phyloP scores from a whole-genome alignment of 257 asterid genomes.

The Plectranthus barbatus region DNA sequence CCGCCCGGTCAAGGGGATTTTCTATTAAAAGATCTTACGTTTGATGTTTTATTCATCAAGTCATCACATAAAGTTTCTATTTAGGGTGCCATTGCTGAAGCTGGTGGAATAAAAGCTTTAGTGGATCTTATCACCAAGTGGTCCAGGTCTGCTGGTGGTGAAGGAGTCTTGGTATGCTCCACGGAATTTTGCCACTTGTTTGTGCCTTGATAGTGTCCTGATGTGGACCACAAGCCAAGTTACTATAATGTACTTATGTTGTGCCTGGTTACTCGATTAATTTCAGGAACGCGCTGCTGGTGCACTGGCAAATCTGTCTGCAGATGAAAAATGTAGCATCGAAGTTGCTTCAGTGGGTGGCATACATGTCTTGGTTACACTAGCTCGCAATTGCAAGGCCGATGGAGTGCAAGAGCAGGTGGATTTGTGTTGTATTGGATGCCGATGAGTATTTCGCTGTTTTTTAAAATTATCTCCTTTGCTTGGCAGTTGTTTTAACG shows the following conservation, averaged over 20 bases:
- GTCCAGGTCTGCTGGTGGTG: slow-evolving; percentile 65
- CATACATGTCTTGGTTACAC: slow-evolving; percentile 61
- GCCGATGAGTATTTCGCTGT: background rate
- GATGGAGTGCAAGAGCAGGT: slow-evolving; percentile 98
- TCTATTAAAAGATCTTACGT: too few relatives aligned
- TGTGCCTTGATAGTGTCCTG: background rate
- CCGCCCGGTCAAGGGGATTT: too few relatives aligned
- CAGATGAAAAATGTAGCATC: slow-evolving; percentile 89
- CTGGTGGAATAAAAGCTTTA: slow-evolving; percentile 79
- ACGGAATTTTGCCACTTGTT: background rate
- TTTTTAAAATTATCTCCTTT: background rate
- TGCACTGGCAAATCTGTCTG: slow-evolving; percentile 86
- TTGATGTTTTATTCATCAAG: background rate
- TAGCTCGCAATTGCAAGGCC: slow-evolving; percentile 62
- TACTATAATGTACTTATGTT: slow-evolving; percentile 5
- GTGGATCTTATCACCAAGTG: slow-evolving; percentile 79
- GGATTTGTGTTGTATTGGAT: slow-evolving; percentile 5
- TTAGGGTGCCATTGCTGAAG: slow-evolving; percentile 78
- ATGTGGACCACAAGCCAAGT: background rate
- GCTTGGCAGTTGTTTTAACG: background rate
- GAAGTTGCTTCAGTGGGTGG: slow-evolving; percentile 75
- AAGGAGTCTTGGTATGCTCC: slow-evolving; percentile 59
- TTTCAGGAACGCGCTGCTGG: slow-evolving; percentile 92
- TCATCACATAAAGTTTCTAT: slow-evolving; percentile 2
- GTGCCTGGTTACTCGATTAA: too few relatives aligned